Evolutionary conservation across 257 asterid species (phyloP), one percentile per base, ranked within the genome.

Genomic region (Solanum etuberosum): DNA sequence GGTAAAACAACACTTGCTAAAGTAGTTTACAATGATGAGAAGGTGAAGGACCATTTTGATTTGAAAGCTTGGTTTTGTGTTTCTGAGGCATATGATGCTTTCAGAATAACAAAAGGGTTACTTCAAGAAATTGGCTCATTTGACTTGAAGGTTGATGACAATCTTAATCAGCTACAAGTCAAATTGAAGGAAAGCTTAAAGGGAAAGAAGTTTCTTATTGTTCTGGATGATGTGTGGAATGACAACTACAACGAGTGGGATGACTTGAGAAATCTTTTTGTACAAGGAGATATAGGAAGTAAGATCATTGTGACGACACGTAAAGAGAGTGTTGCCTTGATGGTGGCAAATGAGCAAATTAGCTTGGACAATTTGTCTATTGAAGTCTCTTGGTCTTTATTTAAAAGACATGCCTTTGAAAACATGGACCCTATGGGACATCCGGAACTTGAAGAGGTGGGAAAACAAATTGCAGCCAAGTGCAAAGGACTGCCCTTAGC

Each of bases 1-100:
- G 96, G 95, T 84, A 93, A 92, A 88, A 93, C 94, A 2, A 93
- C 95, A 31, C 92, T 94, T 73, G 92, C 96, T 74, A 93, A 93
- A 83, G 83, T 88, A 3, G 93, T 91, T 81, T 93, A 90, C 70
- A 91, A 93, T 54, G 93, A 93, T 83, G 84, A 48, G 65, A 78
- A 13, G 51, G 88, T 92, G 68, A 91, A 34, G 87, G 29, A 82
- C n/a, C 86, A 87, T 76, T 94, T 94, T 21, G 89, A 84, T 27
- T 88, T 76, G 73, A 83, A 89, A 88, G 93, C 90, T 51, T 93
- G 95, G 97, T 88, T 88, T 25, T 91, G 95, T 86, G 94, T 94
- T 15, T 88, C 94, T 34, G 91, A 90, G 78, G 90, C 83, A 21
- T 94, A 92, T 87, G 92, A 94, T 72, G 90, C 92, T 63, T 2